These are phyloP conservation scores for Vaccinium myrtillus DNA, from an alignment of 148 eudicot genomes.

Conservation along the genomic window DNA sequence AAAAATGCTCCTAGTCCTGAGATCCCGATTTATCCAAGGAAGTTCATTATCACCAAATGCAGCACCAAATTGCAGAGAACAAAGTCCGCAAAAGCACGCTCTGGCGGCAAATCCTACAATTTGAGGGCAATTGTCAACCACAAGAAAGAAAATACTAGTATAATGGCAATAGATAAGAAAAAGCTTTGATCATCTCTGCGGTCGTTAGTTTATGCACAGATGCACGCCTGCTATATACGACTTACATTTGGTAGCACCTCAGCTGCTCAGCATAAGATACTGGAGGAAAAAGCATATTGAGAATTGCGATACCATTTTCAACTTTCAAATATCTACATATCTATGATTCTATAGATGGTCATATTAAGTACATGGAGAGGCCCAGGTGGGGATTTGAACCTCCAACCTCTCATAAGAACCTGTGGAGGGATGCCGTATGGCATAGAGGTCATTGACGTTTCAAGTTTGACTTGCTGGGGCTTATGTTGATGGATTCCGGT, in stretches of 20 bases:
- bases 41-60: conserved; percentile 94
- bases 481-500: background rate
- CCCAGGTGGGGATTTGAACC: too few relatives aligned
- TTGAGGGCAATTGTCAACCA: background rate
- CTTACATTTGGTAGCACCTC: background rate
- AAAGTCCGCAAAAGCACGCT: conserved; percentile 90
- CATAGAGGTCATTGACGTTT: too few relatives aligned
- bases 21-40: conserved; percentile 54
- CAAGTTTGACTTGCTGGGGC: background rate
- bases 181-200: too few relatives aligned
- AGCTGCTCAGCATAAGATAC: background rate
- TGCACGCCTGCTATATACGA: background rate
- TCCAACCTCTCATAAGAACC: too few relatives aligned
- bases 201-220: background rate
- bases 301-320: background rate
- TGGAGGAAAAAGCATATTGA: background rate
- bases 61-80: conserved; percentile 92
- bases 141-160: too few relatives aligned
- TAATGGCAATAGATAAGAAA: background rate
- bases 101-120: conserved; percentile 91
- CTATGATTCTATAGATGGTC: too few relatives aligned
- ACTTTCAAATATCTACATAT: too few relatives aligned
- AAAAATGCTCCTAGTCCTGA: background rate
- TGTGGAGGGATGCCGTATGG: too few relatives aligned
- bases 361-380: too few relatives aligned